A percentile compares a stretch with the other conserved stretches of the same genome.
Evolutionary conservation across 257 asterid species (phyloP).

Genomic region (Rauvolfia tetraphylla): DNA sequence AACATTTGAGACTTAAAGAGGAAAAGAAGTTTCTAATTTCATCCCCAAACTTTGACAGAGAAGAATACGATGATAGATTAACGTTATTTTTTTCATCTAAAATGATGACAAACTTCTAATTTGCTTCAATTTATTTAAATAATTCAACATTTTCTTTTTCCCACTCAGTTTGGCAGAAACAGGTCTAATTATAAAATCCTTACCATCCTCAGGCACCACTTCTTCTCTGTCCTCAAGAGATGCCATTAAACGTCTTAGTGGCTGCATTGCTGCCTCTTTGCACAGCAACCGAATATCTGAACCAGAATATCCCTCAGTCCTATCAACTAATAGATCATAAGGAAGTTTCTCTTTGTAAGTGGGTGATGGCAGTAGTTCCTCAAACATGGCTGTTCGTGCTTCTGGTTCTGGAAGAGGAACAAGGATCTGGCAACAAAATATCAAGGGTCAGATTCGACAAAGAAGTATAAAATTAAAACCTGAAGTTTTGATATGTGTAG

Average conservation of each 20-base stretch:
- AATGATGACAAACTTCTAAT: background rate
- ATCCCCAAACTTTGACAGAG: background rate
- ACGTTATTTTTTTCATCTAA: background rate
- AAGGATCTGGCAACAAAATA: slow-evolving; percentile 54
- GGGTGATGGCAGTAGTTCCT: slow-evolving; percentile 61
- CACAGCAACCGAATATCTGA: slow-evolving; percentile 87
- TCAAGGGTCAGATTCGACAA: slow-evolving; percentile 5
- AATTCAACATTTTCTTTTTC: background rate
- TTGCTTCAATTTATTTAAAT: background rate
- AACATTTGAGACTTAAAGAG: background rate
- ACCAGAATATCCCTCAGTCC: slow-evolving; percentile 81
- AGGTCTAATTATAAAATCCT: background rate
- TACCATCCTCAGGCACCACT: slow-evolving; percentile 81
- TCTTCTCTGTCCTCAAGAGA: slow-evolving; percentile 65
- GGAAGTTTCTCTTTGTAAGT: slow-evolving; percentile 56
- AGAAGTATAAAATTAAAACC: background rate
- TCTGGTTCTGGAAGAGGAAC: slow-evolving; percentile 96
- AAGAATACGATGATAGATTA: background rate
- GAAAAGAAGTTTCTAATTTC: background rate
- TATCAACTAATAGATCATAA: slow-evolving; percentile 68
- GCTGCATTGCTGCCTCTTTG: slow-evolving; percentile 99
- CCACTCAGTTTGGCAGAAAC: background rate
- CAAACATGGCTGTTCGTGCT: slow-evolving; percentile 91
- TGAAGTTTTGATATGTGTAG: background rate
- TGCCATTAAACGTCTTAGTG: slow-evolving; percentile 75